Conservation (phyloP, 345 rosid species). For the Euphorbia lathyris region DNA sequence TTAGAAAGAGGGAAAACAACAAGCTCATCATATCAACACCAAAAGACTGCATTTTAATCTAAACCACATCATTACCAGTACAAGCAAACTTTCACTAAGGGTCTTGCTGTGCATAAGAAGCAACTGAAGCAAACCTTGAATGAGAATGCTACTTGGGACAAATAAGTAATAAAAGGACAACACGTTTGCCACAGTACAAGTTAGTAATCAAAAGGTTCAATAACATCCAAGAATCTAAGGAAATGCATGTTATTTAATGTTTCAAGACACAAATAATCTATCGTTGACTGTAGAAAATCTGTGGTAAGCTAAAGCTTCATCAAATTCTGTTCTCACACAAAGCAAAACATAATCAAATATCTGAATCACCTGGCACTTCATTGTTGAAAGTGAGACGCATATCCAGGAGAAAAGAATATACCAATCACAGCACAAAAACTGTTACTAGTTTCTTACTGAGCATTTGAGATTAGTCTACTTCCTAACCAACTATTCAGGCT, state of each 20-base stretch:
- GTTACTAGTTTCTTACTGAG: slow-evolving; percentile 10
- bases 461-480: slow-evolving; percentile 23
- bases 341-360: background rate
- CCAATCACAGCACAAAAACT: background rate
- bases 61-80: too few species aligned
- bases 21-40: background rate
- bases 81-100: background rate
- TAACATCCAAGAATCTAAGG: background rate
- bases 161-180: background rate
- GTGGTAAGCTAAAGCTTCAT: background rate
- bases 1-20: background rate
- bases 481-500: slow-evolving; percentile 14
- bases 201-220: background rate
- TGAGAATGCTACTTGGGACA: background rate
- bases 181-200: background rate
- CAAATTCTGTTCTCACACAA: background rate
- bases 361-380: background rate
- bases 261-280: background rate
- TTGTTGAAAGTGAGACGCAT: slow-evolving; percentile 10
- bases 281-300: background rate
- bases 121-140: background rate
- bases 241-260: background rate
- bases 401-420: background rate
- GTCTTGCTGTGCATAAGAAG: background rate
- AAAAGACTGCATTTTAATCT: background rate